Base-by-base conservation (phyloP, 2,329 filamentous ascomycete species). In the Leptographium lundbergii region DNA sequence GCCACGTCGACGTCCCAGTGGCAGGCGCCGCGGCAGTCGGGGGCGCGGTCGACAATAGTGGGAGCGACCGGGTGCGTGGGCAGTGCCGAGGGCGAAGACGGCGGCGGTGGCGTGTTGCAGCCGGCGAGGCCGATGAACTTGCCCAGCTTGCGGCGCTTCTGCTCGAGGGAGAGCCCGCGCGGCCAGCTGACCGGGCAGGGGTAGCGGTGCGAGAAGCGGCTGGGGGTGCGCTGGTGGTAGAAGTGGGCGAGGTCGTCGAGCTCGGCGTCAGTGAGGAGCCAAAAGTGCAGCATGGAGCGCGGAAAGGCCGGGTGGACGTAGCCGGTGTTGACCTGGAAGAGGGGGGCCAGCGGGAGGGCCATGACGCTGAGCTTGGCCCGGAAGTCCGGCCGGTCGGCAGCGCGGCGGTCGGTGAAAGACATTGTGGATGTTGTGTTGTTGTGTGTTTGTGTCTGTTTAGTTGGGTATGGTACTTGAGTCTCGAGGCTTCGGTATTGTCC, bases 71-170 rank as follows among this genome's bases (percentile, higher is more conserved):
- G 48, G 24, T 27, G n/a, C n/a, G n/a, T 14, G 51, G 6, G 51
- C 17, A 32, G 27, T n/a, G n/a, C n/a, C n/a, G 9, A 13, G 24
- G 24, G 19, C 42, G 45, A 27, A 4, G 36, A 14, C 24, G 22
- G 34, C 25, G 55, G 55, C 27, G 17, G 54, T 11, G 25, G 54
- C 17, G 68, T 69, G 47, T 77, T 72, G 62, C 75, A 77, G 2
- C 85, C 86, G 56, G 81, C 73, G 59, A 91, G 73, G 14, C 87
- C 87, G 67, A 90, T 89, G 64, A 91, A 91, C 64, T 81, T 76
- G 53, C 87, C 87, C 67, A 90, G 81, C 71, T 84, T 84, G 62
- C 86, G 75, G 62, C 87, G 77, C 76, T 91, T 91, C 68, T 91
- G 79, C 69, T 84, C 81, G 29, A 85, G 69, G 2, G 74, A 71